These are phyloP conservation scores for Cardamine occulta DNA, from an alignment of 345 rosid genomes.

Conservation along the genomic window DNA sequence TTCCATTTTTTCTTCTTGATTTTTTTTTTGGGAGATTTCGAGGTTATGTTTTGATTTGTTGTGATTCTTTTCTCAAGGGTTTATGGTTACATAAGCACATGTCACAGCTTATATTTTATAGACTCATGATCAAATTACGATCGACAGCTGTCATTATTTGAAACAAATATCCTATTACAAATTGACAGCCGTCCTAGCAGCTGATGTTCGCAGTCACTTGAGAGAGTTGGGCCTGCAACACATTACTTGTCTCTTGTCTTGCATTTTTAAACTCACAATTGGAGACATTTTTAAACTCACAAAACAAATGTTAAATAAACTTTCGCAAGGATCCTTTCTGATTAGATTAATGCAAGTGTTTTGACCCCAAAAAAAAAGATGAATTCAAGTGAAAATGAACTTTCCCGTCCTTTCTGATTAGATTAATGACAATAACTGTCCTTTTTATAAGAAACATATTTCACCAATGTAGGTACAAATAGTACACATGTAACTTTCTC, in stretches of 20 bases:
- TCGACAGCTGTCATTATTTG: neutral
- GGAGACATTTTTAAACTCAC: too few species aligned
- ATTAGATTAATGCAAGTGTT: neutral
- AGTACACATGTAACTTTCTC: neutral
- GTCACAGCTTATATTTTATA: neutral
- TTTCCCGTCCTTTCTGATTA: neutral
- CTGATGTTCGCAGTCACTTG: too few species aligned
- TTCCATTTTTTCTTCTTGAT: constrained; percentile 22
- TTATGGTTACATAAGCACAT: neutral
- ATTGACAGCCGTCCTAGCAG: neutral
- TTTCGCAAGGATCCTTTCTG: neutral
- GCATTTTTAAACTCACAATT: neutral
- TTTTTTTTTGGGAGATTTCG: neutral
- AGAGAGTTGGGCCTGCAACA: neutral
- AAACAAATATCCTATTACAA: too few species aligned
- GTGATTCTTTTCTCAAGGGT: neutral
- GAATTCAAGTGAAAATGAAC: neutral
- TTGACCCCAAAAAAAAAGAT: too few species aligned
- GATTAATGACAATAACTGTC: neutral
- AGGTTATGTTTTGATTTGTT: neutral
- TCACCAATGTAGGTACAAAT: neutral
- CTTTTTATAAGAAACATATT: neutral
- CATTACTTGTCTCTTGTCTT: neutral
- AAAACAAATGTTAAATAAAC: neutral
- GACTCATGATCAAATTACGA: neutral